These are phyloP conservation scores for Cutaneotrichosporon dermatis DNA, from an alignment of 1,284 basidiomycete genomes.

Conservation along the genomic window DNA sequence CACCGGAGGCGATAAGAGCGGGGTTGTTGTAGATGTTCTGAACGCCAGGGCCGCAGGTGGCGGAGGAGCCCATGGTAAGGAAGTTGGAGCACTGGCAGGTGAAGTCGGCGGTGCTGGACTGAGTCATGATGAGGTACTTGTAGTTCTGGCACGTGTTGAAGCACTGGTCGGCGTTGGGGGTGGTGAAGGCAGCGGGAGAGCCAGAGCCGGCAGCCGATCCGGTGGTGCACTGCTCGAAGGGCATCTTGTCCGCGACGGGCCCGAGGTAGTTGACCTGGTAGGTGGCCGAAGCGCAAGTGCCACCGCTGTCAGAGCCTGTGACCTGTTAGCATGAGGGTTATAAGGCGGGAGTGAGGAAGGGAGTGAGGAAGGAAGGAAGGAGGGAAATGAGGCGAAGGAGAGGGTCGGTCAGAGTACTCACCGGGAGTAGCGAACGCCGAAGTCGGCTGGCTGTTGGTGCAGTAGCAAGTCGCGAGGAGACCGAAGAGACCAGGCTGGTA, in stretches of 20 bases:
- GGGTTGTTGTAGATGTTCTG: conserved; percentile 4
- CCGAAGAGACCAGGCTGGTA: conserved; percentile 12
- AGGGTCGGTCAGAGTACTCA: neutral
- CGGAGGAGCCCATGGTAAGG: neutral
- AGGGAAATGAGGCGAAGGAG: neutral
- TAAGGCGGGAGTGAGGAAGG: neutral
- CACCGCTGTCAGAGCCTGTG: neutral
- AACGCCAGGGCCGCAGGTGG: conserved; percentile 1
- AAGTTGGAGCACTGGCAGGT: conserved; percentile 5
- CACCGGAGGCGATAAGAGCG: neutral
- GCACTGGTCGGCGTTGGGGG: conserved; percentile 2
- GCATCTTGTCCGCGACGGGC: neutral
- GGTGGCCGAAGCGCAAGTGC: neutral
- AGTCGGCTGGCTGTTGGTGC: neutral
- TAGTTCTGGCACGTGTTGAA: conserved; percentile 1
- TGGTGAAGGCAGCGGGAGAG: neutral
- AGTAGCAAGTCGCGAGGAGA: conserved; percentile 9
- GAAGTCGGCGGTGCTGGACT: neutral
- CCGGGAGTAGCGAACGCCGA: neutral
- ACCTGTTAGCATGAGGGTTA: neutral
- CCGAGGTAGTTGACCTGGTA: conserved; percentile 8
- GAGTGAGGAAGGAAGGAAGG: neutral
- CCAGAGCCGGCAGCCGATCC: neutral
- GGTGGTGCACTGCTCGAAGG: conserved; percentile 3
- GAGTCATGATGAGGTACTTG: conserved; percentile 2